Conservation (phyloP, 2,329 filamentous ascomycete genomes). For the Botryotinia calthae region DNA sequence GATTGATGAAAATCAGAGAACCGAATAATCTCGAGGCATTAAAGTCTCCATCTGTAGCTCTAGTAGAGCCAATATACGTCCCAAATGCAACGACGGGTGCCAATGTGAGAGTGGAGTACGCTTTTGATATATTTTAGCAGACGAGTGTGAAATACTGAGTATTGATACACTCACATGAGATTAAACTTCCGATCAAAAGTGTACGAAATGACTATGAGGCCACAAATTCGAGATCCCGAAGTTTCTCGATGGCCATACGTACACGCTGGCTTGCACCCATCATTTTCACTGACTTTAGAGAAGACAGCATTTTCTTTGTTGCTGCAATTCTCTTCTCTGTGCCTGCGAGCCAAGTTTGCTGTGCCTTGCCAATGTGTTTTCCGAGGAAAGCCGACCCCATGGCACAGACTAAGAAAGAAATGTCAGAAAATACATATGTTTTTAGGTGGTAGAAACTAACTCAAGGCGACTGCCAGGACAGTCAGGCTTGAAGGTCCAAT, state of each 20-base stretch:
- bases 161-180: background rate
- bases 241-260: conserved; percentile 22
- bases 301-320: conserved; percentile 34
- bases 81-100: background rate
- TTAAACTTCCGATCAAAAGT: background rate
- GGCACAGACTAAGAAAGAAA: background rate
- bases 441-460: background rate
- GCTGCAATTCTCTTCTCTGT: conserved; percentile 36
- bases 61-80: background rate
- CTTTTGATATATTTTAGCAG: background rate
- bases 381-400: conserved; percentile 24
- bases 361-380: conserved; percentile 28
- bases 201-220: background rate
- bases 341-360: conserved; percentile 36
- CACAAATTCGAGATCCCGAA: background rate
- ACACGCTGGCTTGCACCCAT: conserved; percentile 36
- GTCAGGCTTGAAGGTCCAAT: conserved; percentile 30
- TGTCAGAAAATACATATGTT: background rate
- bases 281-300: conserved; percentile 39
- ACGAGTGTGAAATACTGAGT: background rate
- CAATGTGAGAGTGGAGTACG: background rate
- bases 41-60: background rate
- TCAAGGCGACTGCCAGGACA: conserved; percentile 23
- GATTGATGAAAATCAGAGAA: background rate
- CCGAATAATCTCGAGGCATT: background rate